Percentiles rank a stretch among this genome's conserved stretches.
phyloP scores from a whole-genome alignment of 2,329 filamentous ascomycete species.

The Penicillium sp. region DNA sequence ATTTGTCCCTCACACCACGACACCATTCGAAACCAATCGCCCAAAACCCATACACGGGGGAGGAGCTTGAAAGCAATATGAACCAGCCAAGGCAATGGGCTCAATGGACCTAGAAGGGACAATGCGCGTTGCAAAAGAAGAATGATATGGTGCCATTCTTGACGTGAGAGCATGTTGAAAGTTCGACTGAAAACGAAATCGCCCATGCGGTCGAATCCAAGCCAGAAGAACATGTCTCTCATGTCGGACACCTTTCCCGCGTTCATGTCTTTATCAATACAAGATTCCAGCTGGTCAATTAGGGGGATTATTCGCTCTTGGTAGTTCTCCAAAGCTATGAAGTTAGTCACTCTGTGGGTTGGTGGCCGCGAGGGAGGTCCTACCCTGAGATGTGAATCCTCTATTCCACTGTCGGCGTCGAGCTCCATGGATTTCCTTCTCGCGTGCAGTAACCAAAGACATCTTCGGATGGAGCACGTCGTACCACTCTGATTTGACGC shows the following conservation, averaged over 20 bases:
- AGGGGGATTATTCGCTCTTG: constrained; percentile 2
- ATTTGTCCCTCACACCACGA: constrained; percentile 11
- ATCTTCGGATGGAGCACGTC: constrained; percentile 14
- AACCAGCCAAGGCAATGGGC: constrained; percentile 23
- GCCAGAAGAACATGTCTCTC: constrained; percentile 26
- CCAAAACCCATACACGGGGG: constrained; percentile 8
- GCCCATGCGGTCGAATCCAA: constrained; percentile 34
- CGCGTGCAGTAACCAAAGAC: constrained; percentile 12
- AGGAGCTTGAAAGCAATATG: constrained; percentile 15
- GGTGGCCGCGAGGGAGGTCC: not conserved
- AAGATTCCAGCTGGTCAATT: constrained; percentile 3
- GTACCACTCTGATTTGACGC: constrained; percentile 21
- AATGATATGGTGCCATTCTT: constrained; percentile 30
- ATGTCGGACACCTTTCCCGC: not conserved
- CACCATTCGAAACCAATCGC: constrained; percentile 16
- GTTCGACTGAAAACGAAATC: constrained; percentile 32
- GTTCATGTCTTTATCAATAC: constrained; percentile 1
- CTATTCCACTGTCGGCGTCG: constrained; percentile 9
- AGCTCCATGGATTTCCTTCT: constrained; percentile 2
- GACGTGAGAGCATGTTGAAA: constrained; percentile 30
- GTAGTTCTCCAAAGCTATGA: constrained; percentile 5
- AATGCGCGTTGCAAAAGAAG: constrained; percentile 25
- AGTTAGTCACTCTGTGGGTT: not conserved
- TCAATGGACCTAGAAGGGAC: constrained; percentile 30
- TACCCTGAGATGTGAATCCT: constrained; percentile 8